Evolutionary conservation across 1,284 basidiomycete genomes (phyloP), one percentile per base, ranked within the genome.

Genomic region (Sporisorium scitamineum): DNA sequence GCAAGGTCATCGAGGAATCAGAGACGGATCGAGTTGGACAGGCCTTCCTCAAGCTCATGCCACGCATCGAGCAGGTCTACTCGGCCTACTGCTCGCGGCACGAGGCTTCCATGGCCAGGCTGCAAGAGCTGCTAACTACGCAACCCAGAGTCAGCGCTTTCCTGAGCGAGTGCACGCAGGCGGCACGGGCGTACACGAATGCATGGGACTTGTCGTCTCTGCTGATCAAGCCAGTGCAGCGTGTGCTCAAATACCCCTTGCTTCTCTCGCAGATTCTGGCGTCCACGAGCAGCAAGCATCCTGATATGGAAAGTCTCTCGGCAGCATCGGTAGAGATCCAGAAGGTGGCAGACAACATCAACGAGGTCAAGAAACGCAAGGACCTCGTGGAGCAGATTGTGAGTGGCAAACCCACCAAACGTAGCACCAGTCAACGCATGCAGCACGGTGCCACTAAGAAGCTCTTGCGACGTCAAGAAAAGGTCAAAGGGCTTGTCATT

Each of bases 131-230:
- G 10, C 53, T 68, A 13, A 72, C 63, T 13, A 65, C 72, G 2
- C 80, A 85, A 2, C 66, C 76, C 10, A 80, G 71, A n/a, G 81
- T 73, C 1, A 60, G 75, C 13, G 68, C 74, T 4, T 87, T 86
- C 68, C 54, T 86, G 6, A 69, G 72, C 51, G 86, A 87, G 45
- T 86, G 85, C 79, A 84, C 83, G 24, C 84, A 80, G 51, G 68
- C 70, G 14, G 82, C 84, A n/a, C 76, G 82, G 9, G 54, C 67
- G 20, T 73, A 84, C 18, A 86, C 94, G 0, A 92, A 94, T 80
- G 93, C 94, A 1, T 97, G 95, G 95, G 95, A 97, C 85, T 90
- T 97, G 48, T 89, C 92, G 8, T 96, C 94, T 1, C 89, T 97
- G 68, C 90, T 97, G 67, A 97, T 94, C 86, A 87, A 87, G 69